Conservation (phyloP, 1,284 basidiomycete species). For the Fomitopsis schrenkii region DNA sequence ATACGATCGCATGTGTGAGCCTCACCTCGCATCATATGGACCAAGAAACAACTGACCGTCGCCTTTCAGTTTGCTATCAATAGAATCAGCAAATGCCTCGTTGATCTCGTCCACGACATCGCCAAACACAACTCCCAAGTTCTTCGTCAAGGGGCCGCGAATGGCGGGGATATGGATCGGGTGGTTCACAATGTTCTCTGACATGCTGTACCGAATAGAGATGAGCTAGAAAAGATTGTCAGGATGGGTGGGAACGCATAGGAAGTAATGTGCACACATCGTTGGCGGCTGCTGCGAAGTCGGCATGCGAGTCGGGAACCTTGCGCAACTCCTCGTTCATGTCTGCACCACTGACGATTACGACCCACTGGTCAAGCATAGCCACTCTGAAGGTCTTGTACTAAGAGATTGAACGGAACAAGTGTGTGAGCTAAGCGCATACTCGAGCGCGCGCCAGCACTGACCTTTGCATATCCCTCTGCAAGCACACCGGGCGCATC, state of each 20-base stretch:
- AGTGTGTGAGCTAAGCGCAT: not conserved
- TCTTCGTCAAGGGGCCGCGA: conserved; percentile 9
- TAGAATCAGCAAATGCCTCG: conserved; percentile 8
- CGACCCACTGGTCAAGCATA: conserved; percentile 25
- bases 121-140: conserved; percentile 11
- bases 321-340: conserved; percentile 33
- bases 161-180: conserved; percentile 1
- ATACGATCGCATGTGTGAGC: not conserved
- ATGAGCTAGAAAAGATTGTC: not conserved
- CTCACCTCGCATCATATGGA: not conserved
- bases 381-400: conserved; percentile 28
- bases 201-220: conserved; percentile 6
- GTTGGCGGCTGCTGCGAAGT: conserved; percentile 14
- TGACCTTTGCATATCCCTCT: conserved; percentile 35
- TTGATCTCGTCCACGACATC: conserved; percentile 17
- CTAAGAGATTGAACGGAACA: not conserved
- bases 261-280: conserved; percentile 20
- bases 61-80: not conserved
- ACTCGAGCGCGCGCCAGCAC: not conserved
- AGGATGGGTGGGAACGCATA: not conserved
- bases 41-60: conserved; percentile 5
- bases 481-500: conserved; percentile 24
- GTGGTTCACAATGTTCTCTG: not conserved
- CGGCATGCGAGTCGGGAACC: conserved; percentile 30
- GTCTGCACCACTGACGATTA: conserved; percentile 28